phyloP scores from a whole-genome alignment of 805 yeast genomes.

The Teunomyces kruisii region DNA sequence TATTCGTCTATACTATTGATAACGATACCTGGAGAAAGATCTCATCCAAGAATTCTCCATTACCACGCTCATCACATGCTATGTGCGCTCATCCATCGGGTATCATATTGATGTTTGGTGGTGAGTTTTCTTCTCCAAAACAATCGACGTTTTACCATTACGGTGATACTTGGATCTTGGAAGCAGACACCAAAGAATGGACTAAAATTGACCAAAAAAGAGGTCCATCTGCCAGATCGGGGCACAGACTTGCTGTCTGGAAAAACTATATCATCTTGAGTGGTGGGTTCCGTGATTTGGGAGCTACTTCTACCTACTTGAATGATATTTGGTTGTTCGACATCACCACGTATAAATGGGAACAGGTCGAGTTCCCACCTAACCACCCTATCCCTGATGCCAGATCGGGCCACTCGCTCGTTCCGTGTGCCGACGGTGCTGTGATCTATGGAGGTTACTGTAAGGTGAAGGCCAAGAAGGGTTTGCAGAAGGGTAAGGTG shows the following conservation, averaged over 20 bases:
- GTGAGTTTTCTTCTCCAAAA: conserved; percentile 95
- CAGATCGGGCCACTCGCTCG: conserved; percentile 87
- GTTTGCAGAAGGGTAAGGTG: conserved; percentile 87
- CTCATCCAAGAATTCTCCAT: conserved; percentile 81
- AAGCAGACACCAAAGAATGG: conserved; percentile 86
- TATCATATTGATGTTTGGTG: conserved; percentile 83
- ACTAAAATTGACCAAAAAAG: conserved; percentile 73
- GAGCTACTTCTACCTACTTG: conserved; percentile 77
- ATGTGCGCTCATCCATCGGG: conserved; percentile 94
- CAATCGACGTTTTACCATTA: conserved; percentile 95
- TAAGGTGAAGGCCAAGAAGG: conserved; percentile 86
- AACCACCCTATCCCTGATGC: conserved; percentile 84
- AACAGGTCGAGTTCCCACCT: conserved; percentile 80
- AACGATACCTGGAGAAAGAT: conserved; percentile 78
- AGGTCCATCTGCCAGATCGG: conserved; percentile 85
- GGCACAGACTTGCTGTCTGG: conserved; percentile 90
- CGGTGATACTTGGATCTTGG: conserved; percentile 94
- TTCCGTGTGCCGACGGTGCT: conserved; percentile 80
- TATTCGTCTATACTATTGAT: conserved; percentile 70
- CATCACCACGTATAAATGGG: conserved; percentile 86
- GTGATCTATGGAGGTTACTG: conserved; percentile 91
- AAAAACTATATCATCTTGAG: conserved; percentile 80
- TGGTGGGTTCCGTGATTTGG: conserved; percentile 94
- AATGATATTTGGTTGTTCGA: conserved; percentile 93
- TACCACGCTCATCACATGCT: conserved; percentile 91